Conservation (phyloP, 176 grass and related monocot genomes). For the Avena insularis region DNA sequence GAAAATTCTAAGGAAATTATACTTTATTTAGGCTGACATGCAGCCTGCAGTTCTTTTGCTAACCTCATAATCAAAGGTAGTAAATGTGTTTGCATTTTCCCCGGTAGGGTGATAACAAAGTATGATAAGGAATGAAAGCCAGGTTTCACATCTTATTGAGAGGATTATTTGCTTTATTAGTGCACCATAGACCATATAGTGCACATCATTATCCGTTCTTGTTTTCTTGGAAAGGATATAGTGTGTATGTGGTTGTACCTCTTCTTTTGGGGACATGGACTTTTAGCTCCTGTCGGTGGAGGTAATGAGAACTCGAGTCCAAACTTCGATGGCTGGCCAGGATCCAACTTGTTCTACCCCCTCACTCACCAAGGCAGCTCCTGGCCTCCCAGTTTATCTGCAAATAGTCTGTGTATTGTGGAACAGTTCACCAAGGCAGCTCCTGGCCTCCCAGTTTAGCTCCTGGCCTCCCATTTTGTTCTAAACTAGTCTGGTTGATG, state of each 20-base stretch:
- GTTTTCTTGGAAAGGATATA: conserved; percentile 43
- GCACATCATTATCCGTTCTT: conserved; percentile 49
- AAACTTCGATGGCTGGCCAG: conserved; percentile 22
- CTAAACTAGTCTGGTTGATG: background rate
- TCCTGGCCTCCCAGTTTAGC: too few relatives aligned
- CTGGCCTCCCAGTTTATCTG: background rate
- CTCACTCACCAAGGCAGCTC: background rate
- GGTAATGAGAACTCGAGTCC: background rate
- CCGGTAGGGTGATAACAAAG: conserved; percentile 19
- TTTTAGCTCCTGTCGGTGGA: conserved; percentile 47
- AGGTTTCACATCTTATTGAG: conserved; percentile 36
- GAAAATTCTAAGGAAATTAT: background rate
- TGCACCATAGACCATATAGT: conserved; percentile 41
- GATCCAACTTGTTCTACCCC: conserved; percentile 13
- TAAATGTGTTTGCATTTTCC: background rate
- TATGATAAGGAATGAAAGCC: conserved; percentile 18
- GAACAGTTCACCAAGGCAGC: too few relatives aligned
- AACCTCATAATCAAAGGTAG: background rate
- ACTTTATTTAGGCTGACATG: background rate
- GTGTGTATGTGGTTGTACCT: conserved; percentile 4
- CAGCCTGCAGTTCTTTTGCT: background rate
- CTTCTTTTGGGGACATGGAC: conserved; percentile 17
- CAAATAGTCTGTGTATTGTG: background rate
- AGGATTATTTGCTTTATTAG: conserved; percentile 44
- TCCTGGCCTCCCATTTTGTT: background rate